A percentile compares a stretch with the other conserved stretches of the same genome.
Conservation (phyloP, 352 stramenopile genomes). For the Globisporangium iwayamae region DNA sequence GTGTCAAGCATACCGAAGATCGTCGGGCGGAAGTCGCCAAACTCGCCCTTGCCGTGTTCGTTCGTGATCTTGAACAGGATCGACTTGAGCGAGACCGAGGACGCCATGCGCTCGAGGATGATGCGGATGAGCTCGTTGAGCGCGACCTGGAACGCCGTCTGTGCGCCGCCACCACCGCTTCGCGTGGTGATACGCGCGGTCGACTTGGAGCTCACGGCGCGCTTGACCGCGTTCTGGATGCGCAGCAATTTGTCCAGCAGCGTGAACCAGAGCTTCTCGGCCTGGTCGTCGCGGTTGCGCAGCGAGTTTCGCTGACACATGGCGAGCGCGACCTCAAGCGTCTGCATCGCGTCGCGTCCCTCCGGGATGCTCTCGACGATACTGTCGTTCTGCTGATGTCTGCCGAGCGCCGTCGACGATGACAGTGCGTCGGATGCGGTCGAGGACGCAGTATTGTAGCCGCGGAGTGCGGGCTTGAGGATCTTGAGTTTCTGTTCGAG, state of each 20-base stretch:
- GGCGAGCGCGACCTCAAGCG: constrained; percentile 88
- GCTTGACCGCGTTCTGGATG: constrained; percentile 90
- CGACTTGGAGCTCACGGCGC: constrained; percentile 76
- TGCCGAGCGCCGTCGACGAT: constrained; percentile 21
- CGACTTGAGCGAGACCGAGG: constrained; percentile 90
- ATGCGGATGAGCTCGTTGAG: constrained; percentile 92
- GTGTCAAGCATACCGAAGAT: constrained; percentile 94
- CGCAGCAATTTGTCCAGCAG: constrained; percentile 92
- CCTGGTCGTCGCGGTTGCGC: constrained; percentile 83
- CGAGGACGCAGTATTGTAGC: constrained; percentile 57
- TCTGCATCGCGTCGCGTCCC: constrained; percentile 83
- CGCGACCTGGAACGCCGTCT: constrained; percentile 86
- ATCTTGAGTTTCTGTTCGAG: constrained; percentile 92
- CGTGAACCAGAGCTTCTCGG: constrained; percentile 94
- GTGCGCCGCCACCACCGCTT: constrained; percentile 58
- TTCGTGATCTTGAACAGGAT: constrained; percentile 95
- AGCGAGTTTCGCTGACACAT: constrained; percentile 93
- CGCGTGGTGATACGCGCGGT: constrained; percentile 56
- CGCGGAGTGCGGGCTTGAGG: constrained; percentile 80
- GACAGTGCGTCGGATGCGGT: constrained; percentile 31
- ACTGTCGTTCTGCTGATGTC: constrained; percentile 60
- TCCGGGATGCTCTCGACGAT: constrained; percentile 82
- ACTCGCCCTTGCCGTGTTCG: constrained; percentile 90
- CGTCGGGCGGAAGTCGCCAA: constrained; percentile 93
- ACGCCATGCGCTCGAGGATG: constrained; percentile 93